phyloP scores from a whole-genome alignment of 441 rosid genomes.

The Erodium texanum region DNA sequence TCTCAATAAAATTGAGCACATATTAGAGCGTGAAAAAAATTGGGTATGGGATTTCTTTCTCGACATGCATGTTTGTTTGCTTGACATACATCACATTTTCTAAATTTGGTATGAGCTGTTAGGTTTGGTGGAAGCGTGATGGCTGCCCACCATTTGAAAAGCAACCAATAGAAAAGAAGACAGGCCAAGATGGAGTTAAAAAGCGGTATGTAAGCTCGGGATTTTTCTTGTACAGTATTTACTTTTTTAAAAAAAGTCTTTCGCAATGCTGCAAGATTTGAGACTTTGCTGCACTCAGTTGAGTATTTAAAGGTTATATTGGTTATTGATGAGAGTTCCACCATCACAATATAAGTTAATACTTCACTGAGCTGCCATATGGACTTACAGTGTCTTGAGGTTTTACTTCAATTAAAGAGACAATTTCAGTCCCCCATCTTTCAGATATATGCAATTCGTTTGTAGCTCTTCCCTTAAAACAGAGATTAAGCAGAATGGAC shows the following conservation, averaged over 20 bases:
- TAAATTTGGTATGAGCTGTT: slow-evolving; percentile 18
- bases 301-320: background rate
- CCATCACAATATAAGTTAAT: background rate
- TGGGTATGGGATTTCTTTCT: slow-evolving; percentile 47
- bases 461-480: too few species aligned
- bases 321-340: background rate
- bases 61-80: background rate
- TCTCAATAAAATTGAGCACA: slow-evolving; percentile 75
- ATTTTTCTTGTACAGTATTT: background rate
- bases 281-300: background rate
- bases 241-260: background rate
- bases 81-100: background rate
- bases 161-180: slow-evolving; percentile 63
- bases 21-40: slow-evolving; percentile 87
- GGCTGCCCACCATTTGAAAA: slow-evolving; percentile 96
- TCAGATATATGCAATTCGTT: background rate
- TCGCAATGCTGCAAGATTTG: background rate
- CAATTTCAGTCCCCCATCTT: background rate
- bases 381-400: background rate
- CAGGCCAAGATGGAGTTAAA: slow-evolving; percentile 49
- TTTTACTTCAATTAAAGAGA: background rate
- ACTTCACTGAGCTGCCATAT: background rate
- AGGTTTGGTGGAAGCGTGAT: slow-evolving; percentile 99
- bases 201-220: slow-evolving; percentile 50
- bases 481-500: background rate